Base-by-base conservation (phyloP, 148 eudicot genomes). In the Silene latifolia region DNA sequence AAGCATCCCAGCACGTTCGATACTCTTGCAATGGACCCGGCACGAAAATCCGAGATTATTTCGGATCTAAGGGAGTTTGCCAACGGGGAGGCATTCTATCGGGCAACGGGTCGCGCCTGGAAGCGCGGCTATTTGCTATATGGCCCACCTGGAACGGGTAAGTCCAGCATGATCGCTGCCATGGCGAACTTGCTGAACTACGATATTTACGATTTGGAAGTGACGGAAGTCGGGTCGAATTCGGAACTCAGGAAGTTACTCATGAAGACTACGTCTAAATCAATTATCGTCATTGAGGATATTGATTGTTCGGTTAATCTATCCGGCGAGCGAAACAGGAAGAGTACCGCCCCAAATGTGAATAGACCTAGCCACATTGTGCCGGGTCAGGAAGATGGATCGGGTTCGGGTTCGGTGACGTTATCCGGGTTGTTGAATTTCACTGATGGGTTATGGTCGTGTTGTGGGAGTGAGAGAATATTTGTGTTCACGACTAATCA, bases 121-220 rank as follows among this genome's bases (percentile, higher is more conserved):
- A 94, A 94, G 63, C 80, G 98, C 0, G 98, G 98, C 0, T 94
- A 94, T 32, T 71, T 94, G 14, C 78, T 94, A 0, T 87, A 88
- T 60, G 98, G 98, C 0, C 98, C 98, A 0, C 98, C 98, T 0
- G 98, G 98, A 18, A 94, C 97, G 0, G 98, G 98, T 0, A 94
- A 94, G 56, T 94, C 98, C 0, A 94, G 98, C 71, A 91, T 94
- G 97, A 94, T 94, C 3, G 98, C 98, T 0, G 97, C 98, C 57
- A 94, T 91, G 96, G 98, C 98, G 1, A 94, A 94, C 68, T 84
- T 62, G 72, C 85, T 94, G 19, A 83, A 86, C 0, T 94, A 94
- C 46, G 98, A 94, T 73, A 87, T 94, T 19, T 94, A 91, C 72
- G 98, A 94, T 71, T 85, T 94, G 27, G 97, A 94, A 61, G 73